Conservation (phyloP, 306 rosid genomes). For the Chamaecrista fasciculata region DNA sequence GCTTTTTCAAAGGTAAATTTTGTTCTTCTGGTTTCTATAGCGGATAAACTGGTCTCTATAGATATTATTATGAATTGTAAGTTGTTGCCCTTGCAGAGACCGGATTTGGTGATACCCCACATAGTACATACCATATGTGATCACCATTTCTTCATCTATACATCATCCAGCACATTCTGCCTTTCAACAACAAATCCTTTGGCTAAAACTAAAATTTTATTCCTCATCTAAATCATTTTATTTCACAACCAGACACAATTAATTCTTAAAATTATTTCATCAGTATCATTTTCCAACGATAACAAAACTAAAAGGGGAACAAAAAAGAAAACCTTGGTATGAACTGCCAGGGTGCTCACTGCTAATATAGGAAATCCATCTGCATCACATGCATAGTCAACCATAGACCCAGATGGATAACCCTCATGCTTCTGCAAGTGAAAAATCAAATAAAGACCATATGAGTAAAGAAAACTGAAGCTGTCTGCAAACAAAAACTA, state of each 20-base stretch:
- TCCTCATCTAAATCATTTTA: slow-evolving; percentile 6
- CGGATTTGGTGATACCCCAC: background rate
- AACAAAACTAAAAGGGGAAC: background rate
- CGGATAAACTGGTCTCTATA: background rate
- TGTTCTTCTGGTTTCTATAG: background rate
- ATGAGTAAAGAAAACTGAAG: slow-evolving; percentile 20
- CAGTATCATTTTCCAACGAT: slow-evolving; percentile 4
- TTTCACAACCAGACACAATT: slow-evolving; percentile 1
- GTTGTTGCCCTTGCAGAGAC: background rate
- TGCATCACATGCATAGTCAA: slow-evolving; percentile 84
- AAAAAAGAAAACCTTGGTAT: slow-evolving; percentile 54
- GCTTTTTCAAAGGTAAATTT: background rate
- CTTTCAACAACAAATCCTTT: background rate
- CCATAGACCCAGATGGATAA: slow-evolving; percentile 90
- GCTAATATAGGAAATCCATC: slow-evolving; percentile 89
- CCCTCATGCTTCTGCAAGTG: slow-evolving; percentile 64
- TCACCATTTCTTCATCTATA: background rate
- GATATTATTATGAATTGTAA: slow-evolving; percentile 10
- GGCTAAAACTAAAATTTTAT: background rate
- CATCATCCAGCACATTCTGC: background rate
- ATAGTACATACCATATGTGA: background rate
- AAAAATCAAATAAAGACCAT: slow-evolving; percentile 17
- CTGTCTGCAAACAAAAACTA: slow-evolving; percentile 10
- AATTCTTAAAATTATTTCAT: background rate
- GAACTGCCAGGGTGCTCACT: slow-evolving; percentile 81